These are phyloP conservation scores for Penicillium polonicum DNA, from an alignment of 2,329 filamentous ascomycete species.

Conservation along the genomic window DNA sequence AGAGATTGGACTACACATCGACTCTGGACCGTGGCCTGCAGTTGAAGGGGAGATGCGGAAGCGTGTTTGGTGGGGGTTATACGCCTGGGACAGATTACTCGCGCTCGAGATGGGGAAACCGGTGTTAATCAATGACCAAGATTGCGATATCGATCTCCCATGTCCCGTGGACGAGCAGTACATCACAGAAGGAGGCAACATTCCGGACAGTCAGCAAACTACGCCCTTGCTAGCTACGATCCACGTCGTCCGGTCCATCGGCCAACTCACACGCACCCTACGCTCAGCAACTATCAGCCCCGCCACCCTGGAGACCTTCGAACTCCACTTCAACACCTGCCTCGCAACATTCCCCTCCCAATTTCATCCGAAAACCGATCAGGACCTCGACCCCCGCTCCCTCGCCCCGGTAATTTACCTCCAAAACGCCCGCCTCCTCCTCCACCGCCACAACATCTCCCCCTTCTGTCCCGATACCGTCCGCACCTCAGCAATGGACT, in stretches of 20 bases:
- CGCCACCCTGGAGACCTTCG: conserved; percentile 71
- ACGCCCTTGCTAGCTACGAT: conserved; percentile 76
- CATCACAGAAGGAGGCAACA: conserved; percentile 51
- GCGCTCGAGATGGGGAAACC: conserved; percentile 79
- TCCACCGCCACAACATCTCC: conserved; percentile 85
- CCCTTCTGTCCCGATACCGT: conserved; percentile 66
- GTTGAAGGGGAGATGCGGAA: conserved; percentile 83
- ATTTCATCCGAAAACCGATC: conserved; percentile 66
- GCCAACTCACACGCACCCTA: conserved; percentile 69
- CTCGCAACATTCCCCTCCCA: conserved; percentile 71
- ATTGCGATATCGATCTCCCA: conserved; percentile 82
- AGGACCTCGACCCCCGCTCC: conserved; percentile 69
- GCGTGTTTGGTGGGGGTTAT: conserved; percentile 91
- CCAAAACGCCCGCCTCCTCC: conserved; percentile 76
- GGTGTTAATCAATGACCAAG: conserved; percentile 77
- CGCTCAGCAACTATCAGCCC: conserved; percentile 65
- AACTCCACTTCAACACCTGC: conserved; percentile 75
- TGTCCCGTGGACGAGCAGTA: conserved; percentile 74
- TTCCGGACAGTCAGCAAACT: conserved; percentile 52
- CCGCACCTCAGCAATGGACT: conserved; percentile 70
- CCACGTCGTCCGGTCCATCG: conserved; percentile 75
- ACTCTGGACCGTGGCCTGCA: conserved; percentile 69
- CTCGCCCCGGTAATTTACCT: conserved; percentile 75
- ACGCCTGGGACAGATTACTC: conserved; percentile 77
- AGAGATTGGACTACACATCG: conserved; percentile 75